A percentile compares a stretch with the other conserved stretches of the same genome.
Evolutionary conservation across 805 yeast genomes (phyloP).

Genomic region (Monosporozyma aerobia): DNA sequence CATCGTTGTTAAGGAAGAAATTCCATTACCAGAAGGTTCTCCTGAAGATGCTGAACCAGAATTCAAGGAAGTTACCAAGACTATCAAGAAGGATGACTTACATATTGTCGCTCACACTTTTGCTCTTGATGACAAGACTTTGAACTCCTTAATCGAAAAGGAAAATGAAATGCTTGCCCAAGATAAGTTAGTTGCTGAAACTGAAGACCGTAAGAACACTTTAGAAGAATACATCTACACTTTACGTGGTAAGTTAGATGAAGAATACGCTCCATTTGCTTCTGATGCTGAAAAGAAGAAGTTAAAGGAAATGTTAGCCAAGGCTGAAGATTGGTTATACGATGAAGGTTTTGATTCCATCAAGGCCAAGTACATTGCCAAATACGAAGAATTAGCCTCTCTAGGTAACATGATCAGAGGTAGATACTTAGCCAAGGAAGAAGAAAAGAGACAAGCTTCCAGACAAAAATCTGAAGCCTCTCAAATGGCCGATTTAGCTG

Average conservation of each 20-base stretch:
- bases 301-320: conserved; percentile 60
- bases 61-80: conserved; percentile 83
- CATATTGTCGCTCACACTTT: conserved; percentile 50
- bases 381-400: conserved; percentile 92
- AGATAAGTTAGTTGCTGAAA: conserved; percentile 95
- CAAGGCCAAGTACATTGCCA: conserved; percentile 95
- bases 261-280: conserved; percentile 79
- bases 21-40: conserved; percentile 45
- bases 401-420: conserved; percentile 93
- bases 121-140: conserved; percentile 45
- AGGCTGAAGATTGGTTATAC: conserved; percentile 97
- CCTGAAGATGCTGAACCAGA: conserved; percentile 66
- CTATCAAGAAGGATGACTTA: conserved; percentile 84
- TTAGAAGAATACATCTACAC: conserved; percentile 97
- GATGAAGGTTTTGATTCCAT: conserved; percentile 94
- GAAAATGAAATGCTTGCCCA: conserved; percentile 79
- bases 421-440: conserved; percentile 87
- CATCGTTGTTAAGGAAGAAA: conserved; percentile 77
- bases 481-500: conserved; percentile 74
- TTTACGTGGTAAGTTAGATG: conserved; percentile 93
- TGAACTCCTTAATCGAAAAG: conserved; percentile 62
- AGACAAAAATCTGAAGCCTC: conserved; percentile 83
- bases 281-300: conserved; percentile 81
- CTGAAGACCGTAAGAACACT: conserved; percentile 97
- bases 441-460: conserved; percentile 85